Evolutionary conservation across 192 early-diverging fungal species (phyloP).

Genomic region (Jimgerdemannia lactiflua): DNA sequence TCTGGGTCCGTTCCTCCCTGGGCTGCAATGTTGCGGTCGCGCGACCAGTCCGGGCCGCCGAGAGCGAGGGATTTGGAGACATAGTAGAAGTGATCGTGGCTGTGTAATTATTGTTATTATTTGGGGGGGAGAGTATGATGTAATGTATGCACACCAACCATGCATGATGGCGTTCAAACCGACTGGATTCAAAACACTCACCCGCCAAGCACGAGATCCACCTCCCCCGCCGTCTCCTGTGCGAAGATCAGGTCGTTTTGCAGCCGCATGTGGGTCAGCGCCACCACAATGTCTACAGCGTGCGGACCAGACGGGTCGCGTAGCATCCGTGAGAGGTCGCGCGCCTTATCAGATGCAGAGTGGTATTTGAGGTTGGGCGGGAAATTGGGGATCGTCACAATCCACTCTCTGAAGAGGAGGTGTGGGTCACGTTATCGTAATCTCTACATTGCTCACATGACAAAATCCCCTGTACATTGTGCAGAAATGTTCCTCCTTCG

Average conservation of each 20-base stretch:
- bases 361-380: conserved; percentile 55
- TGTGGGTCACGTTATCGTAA: background rate
- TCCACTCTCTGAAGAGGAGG: conserved; percentile 48
- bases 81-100: conserved; percentile 71
- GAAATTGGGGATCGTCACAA: conserved; percentile 60
- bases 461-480: no score
- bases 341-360: conserved; percentile 49
- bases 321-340: conserved; percentile 34
- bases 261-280: conserved; percentile 73
- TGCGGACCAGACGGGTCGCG: conserved; percentile 33
- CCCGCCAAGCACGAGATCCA: conserved; percentile 70
- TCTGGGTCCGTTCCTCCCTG: conserved; percentile 34
- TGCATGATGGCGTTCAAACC: background rate
- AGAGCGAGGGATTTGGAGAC: conserved; percentile 46
- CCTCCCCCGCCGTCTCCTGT: conserved; percentile 39
- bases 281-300: conserved; percentile 61
- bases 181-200: conserved; percentile 16
- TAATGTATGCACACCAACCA: background rate
- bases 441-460: no score
- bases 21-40: conserved; percentile 31
- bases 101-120: background rate
- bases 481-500: background rate
- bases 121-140: background rate
- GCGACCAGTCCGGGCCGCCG: conserved; percentile 32
- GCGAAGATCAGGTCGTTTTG: conserved; percentile 62